Conservation (phyloP, 2,329 filamentous ascomycete genomes). For the Trichoderma hamatum region DNA sequence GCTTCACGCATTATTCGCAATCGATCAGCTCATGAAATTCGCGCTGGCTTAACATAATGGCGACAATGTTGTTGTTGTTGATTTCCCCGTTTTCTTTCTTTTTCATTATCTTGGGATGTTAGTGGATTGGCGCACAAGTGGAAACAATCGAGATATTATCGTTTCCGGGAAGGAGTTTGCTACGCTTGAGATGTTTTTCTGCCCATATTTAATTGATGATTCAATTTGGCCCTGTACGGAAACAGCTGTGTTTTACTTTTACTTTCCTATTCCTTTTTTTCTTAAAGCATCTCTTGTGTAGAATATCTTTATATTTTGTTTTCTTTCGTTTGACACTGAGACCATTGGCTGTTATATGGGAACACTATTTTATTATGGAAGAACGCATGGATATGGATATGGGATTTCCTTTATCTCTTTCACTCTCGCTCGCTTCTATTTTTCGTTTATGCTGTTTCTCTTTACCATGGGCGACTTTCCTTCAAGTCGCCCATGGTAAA, state of each 20-base stretch:
- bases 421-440: neutral
- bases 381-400: neutral
- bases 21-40: conserved; percentile 29
- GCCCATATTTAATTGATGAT: neutral
- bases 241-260: neutral
- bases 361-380: neutral
- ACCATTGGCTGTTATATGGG: neutral
- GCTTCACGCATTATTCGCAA: conserved; percentile 34
- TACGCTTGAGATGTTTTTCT: neutral
- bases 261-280: neutral
- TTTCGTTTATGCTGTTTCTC: no score
- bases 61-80: neutral
- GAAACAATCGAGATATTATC: neutral
- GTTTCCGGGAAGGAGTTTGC: neutral
- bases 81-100: neutral
- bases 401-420: neutral
- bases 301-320: neutral
- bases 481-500: no score
- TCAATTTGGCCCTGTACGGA: neutral
- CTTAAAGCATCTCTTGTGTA: neutral
- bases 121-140: neutral
- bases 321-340: neutral
- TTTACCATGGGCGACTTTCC: no score
- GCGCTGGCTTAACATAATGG: conserved; percentile 34
- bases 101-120: neutral